A percentile compares a stretch with the other conserved stretches of the same genome.
Conservation (phyloP, 139 green algal genomes). For the Asterochloris erici region DNA sequence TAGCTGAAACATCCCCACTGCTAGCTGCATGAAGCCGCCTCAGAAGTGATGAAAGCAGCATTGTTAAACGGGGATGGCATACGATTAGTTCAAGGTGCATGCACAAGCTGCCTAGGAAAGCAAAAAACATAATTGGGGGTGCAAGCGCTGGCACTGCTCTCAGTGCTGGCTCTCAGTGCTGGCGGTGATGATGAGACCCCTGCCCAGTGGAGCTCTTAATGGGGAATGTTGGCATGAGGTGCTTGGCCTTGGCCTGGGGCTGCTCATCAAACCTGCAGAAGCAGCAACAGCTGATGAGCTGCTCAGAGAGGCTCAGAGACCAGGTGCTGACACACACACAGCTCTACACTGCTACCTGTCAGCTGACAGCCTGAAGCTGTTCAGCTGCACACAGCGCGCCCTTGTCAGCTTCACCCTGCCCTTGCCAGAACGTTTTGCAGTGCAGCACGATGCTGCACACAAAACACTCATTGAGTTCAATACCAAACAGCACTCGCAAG, state of each 20-base stretch:
- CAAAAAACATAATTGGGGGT: no score
- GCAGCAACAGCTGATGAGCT: background rate
- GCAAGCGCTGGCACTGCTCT: no score
- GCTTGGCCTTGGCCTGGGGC: constrained; percentile 44
- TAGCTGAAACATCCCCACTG: no score
- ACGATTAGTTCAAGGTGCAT: no score
- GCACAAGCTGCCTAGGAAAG: no score
- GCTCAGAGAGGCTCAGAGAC: background rate
- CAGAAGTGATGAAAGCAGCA: no score
- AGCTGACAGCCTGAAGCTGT: background rate
- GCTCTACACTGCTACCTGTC: background rate
- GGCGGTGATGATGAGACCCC: no score
- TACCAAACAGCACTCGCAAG: background rate
- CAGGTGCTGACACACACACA: background rate
- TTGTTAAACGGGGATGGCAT: no score
- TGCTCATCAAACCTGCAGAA: constrained; percentile 41
- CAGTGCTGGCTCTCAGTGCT: no score
- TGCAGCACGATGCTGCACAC: background rate
- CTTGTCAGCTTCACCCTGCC: background rate
- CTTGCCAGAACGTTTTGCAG: background rate
- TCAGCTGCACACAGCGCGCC: background rate
- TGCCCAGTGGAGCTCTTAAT: background rate
- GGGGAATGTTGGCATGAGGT: constrained; percentile 59
- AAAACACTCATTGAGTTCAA: background rate
- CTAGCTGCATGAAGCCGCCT: no score